phyloP scores from a whole-genome alignment of 1,284 basidiomycete species.

The Salmacisia buchloeana region DNA sequence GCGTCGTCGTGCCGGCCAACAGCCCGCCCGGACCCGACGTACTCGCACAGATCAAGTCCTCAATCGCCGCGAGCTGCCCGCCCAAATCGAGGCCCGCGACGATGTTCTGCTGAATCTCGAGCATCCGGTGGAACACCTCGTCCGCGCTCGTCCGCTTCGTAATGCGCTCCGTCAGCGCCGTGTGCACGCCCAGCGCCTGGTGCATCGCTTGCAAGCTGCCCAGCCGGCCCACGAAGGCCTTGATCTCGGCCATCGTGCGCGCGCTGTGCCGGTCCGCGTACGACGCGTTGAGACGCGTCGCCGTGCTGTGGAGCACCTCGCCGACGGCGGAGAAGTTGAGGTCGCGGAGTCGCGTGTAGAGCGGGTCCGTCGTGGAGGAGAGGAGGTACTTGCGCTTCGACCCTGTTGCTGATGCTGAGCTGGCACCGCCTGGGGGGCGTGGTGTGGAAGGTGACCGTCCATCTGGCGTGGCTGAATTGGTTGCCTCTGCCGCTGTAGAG shows the following conservation, averaged over 20 bases:
- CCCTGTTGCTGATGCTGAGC: conserved; percentile 48
- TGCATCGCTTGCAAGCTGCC: conserved; percentile 87
- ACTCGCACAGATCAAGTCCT: conserved; percentile 35
- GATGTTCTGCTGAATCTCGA: conserved; percentile 95
- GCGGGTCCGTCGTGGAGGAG: conserved; percentile 68
- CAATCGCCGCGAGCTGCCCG: conserved; percentile 35
- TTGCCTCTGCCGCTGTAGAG: conserved; percentile 18
- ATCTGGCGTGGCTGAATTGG: conserved; percentile 6
- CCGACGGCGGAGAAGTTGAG: conserved; percentile 92
- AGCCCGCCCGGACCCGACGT: not conserved
- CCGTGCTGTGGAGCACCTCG: conserved; percentile 71
- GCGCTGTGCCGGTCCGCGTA: conserved; percentile 76
- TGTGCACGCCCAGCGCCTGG: conserved; percentile 80
- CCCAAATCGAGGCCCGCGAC: conserved; percentile 58
- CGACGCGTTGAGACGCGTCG: conserved; percentile 79
- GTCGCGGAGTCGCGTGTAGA: conserved; percentile 79
- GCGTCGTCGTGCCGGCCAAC: not conserved
- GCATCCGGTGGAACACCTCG: conserved; percentile 79
- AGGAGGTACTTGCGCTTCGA: conserved; percentile 80
- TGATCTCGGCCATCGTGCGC: conserved; percentile 85
- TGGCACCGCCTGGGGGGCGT: conserved; percentile 50
- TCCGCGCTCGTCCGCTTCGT: conserved; percentile 41
- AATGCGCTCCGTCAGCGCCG: conserved; percentile 83
- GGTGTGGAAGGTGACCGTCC: too few species aligned
- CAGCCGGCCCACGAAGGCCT: conserved; percentile 89